A percentile compares a stretch with the other conserved stretches of the same genome.
Evolutionary conservation across 208 protist genomes (phyloP).

Genomic region (Acanthamoeba castellanii): DNA sequence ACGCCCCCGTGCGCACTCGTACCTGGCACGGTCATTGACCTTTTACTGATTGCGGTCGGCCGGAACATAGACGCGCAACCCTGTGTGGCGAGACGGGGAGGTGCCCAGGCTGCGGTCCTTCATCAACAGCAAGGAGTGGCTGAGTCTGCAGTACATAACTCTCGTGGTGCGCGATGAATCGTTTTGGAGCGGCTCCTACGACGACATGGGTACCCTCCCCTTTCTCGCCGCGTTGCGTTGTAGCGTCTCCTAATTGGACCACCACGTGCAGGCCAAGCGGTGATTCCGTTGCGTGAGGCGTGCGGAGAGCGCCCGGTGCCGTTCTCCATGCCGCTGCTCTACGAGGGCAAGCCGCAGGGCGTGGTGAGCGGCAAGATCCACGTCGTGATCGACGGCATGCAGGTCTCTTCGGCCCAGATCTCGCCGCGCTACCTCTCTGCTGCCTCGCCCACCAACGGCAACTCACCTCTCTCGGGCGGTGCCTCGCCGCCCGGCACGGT

Average conservation of each 20-base stretch:
- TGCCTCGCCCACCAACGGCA: neutral
- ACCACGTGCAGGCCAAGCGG: conserved; percentile 33
- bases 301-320: conserved; percentile 54
- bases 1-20: neutral
- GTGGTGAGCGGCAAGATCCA: conserved; percentile 64
- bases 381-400: conserved; percentile 58
- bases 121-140: conserved; percentile 53
- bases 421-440: neutral
- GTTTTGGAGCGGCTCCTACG: conserved; percentile 69
- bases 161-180: conserved; percentile 46
- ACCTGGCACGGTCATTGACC: neutral
- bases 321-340: conserved; percentile 12
- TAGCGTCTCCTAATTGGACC: neutral
- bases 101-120: conserved; percentile 36
- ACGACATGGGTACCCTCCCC: conserved; percentile 58
- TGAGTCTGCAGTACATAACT: neutral
- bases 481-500: neutral
- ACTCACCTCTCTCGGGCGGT: neutral
- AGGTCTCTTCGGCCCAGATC: neutral
- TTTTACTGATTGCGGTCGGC: neutral
- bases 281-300: conserved; percentile 34
- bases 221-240: neutral
- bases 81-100: conserved; percentile 59
- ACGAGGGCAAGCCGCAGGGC: conserved; percentile 63
- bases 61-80: conserved; percentile 36